These are phyloP conservation scores for Tetracladium setigerum DNA, from an alignment of 495 filamentous ascomycete genomes.

Conservation along the genomic window DNA sequence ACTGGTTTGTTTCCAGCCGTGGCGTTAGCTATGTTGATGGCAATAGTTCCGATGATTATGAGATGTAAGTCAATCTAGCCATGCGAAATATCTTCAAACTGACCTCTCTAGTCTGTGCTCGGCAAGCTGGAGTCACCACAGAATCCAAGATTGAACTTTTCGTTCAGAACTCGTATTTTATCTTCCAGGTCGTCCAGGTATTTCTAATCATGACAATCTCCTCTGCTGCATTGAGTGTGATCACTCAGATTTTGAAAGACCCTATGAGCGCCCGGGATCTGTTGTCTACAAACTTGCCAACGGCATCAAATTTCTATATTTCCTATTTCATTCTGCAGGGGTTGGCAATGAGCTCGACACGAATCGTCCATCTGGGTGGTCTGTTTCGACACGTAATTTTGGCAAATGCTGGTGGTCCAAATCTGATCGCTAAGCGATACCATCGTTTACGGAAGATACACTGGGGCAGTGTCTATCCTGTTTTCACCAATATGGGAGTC, in stretches of 20 bases:
- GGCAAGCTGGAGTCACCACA: conserved; percentile 69
- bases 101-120: conserved; percentile 51
- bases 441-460: conserved; percentile 51
- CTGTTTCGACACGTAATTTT: conserved; percentile 69
- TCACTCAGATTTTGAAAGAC: conserved; percentile 50
- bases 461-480: conserved; percentile 86
- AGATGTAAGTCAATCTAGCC: conserved; percentile 26
- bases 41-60: conserved; percentile 77
- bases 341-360: conserved; percentile 66
- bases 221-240: conserved; percentile 65
- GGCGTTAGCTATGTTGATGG: conserved; percentile 76
- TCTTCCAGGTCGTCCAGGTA: conserved; percentile 90
- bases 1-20: conserved; percentile 78
- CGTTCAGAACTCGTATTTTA: conserved; percentile 86
- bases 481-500: conserved; percentile 76
- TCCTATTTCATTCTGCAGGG: conserved; percentile 96
- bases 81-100: not conserved
- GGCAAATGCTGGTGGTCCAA: conserved; percentile 51
- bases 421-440: conserved; percentile 50
- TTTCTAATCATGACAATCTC: conserved; percentile 83
- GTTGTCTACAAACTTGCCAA: conserved; percentile 72
- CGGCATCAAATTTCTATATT: conserved; percentile 88
- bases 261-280: conserved; percentile 53
- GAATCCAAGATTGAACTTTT: conserved; percentile 71
- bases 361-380: conserved; percentile 68